Evolutionary conservation across 805 yeast species (phyloP).

Genomic region (Sugiyamaella boreocaroliniensis): DNA sequence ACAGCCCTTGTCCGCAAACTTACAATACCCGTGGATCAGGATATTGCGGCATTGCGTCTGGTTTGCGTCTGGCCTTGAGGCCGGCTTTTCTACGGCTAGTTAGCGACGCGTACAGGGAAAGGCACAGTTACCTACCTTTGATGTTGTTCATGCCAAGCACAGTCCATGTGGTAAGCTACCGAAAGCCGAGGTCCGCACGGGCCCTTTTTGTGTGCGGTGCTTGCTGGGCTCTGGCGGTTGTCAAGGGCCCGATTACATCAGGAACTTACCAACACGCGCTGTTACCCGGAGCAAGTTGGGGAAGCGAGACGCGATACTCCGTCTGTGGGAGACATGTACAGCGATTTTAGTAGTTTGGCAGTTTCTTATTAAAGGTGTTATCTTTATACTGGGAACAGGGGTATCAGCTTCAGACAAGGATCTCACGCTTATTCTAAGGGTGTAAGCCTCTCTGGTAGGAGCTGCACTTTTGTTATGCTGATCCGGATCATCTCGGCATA

Average conservation of each 20-base stretch:
- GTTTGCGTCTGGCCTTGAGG: constrained; percentile 10
- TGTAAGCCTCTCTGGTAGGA: too few species aligned
- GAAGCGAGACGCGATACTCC: too few species aligned
- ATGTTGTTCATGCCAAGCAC: constrained; percentile 2
- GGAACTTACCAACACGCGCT: neutral
- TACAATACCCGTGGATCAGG: constrained; percentile 80
- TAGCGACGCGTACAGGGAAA: neutral
- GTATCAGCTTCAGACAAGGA: too few species aligned
- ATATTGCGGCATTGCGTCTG: constrained; percentile 70
- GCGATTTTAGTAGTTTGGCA: too few species aligned
- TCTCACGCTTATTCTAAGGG: too few species aligned
- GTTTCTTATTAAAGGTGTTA: too few species aligned
- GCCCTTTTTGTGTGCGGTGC: neutral
- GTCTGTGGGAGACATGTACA: too few species aligned
- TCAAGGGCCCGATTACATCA: neutral
- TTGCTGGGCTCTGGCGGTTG: neutral
- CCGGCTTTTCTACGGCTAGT: neutral
- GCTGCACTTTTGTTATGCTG: too few species aligned
- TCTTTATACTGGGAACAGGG: too few species aligned
- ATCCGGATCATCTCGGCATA: too few species aligned
- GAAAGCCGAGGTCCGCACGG: neutral
- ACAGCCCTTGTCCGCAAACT: constrained; percentile 82
- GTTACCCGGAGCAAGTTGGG: neutral
- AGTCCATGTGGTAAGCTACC: neutral
- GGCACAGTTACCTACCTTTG: neutral